Evolutionary conservation across 2,329 filamentous ascomycete species (phyloP).

Genomic region (Waltergamsia citrina): DNA sequence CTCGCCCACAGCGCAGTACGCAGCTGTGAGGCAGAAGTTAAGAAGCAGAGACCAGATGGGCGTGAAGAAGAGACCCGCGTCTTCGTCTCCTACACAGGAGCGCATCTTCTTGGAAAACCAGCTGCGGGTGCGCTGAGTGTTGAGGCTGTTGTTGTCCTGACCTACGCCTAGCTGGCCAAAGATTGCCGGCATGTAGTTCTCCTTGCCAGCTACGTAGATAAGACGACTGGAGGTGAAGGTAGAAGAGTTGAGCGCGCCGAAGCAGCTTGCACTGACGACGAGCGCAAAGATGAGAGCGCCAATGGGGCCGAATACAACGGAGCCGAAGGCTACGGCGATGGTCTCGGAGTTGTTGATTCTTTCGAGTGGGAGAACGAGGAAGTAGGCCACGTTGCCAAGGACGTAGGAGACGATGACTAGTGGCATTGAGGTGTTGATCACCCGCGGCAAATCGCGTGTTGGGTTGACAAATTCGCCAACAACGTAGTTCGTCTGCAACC

Average conservation of each 20-base stretch:
- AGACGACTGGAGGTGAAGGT: slow-evolving; percentile 89
- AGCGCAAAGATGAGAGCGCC: slow-evolving; percentile 80
- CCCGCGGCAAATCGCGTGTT: slow-evolving; percentile 76
- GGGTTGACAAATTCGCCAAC: slow-evolving; percentile 95
- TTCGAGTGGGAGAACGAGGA: slow-evolving; percentile 76
- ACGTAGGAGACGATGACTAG: slow-evolving; percentile 86
- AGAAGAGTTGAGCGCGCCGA: slow-evolving; percentile 88
- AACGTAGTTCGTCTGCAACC: slow-evolving; percentile 80
- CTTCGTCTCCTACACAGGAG: slow-evolving; percentile 62
- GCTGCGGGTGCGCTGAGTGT: slow-evolving; percentile 37
- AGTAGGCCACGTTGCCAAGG: slow-evolving; percentile 86
- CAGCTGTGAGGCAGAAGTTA: slow-evolving; percentile 63
- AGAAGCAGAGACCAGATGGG: slow-evolving; percentile 86
- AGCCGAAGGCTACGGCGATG: slow-evolving; percentile 89
- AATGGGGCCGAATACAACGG: slow-evolving; percentile 75
- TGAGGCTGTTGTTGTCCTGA: slow-evolving; percentile 26
- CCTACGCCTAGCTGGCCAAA: slow-evolving; percentile 77
- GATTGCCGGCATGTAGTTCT: slow-evolving; percentile 79
- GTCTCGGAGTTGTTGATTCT: slow-evolving; percentile 85
- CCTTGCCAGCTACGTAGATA: slow-evolving; percentile 89
- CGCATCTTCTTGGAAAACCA: slow-evolving; percentile 51
- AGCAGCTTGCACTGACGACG: slow-evolving; percentile 83
- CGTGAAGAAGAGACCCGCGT: slow-evolving; percentile 79
- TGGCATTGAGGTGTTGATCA: slow-evolving; percentile 95
- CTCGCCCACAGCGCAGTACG: slow-evolving; percentile 79